Evolutionary conservation across 73 alveolate genomes (phyloP), one percentile per base, ranked within the genome.

Genomic region (Tetrahymena malaccensis): DNA sequence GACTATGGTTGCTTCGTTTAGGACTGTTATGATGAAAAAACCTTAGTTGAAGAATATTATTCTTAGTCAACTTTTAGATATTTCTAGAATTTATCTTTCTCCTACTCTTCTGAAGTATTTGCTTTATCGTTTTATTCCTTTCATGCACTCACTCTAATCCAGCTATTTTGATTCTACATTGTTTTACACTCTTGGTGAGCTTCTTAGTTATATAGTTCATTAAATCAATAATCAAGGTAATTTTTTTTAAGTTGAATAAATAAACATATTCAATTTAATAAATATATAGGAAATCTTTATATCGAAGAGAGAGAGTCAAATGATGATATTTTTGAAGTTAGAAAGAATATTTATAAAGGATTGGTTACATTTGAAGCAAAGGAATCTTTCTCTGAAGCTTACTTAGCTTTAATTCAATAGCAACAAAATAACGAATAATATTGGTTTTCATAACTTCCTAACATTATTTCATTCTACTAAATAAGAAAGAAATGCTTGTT

Each of bases 101-200:
- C 97, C 97, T 10, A 43, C 93, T 43, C 93, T 95, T 7, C 35
- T 95, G 35, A 95, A 95, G 43, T 95, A 50, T 35, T 40, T 95
- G 3, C 84, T 95, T 8, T 85, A 85, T 83, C 93, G 97, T 85
- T 89, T 95, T n/a, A 95, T 95, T 13, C 97, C 97, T 27, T 95
- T 85, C 44, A 38, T 95, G 43, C 97, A 95, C 83, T 95, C 97
- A 1, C 93, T 95, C 13, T 85, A 94, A 31, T 85, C 95, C 35
- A 85, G 94, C 35, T 95, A 95, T 34, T 95, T 95, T 85, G 97
- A 95, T 85, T 95, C 97, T 5, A 95, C 97, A 33, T 85, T 95
- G 40, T 95, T 95, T 55, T 95, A 85, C 43, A 43, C 94, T 16
- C 58, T 95, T 37, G 97, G 97, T 85, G 97, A 95, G 35, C 70